Evolutionary conservation across 1,139 yeast genomes (phyloP), one percentile per base, ranked within the genome.

Genomic region (Yamadazyma taylorii): DNA sequence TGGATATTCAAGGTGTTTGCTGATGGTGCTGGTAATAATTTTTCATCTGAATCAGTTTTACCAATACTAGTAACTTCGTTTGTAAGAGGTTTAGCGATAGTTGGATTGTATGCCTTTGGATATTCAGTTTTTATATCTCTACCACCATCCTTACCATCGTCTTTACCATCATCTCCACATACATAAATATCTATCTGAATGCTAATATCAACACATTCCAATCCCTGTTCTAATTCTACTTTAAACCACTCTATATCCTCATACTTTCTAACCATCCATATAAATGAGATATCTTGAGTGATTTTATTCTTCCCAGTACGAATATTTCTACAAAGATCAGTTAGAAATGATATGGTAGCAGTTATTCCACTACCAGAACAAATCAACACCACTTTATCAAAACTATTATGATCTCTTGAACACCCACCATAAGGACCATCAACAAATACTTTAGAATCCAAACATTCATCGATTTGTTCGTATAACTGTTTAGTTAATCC

Each of bases 381-480:
- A 9, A 75, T 29, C 16, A 78, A 52, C 4, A 65, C 52, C 1
- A 75, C 63, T 33, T 71, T 66, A 38, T 77, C 78, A 52, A 80
- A 80, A 2, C 78, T 55, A 25, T 64, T 52, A 7, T 66, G 56
- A 43, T 77, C 76, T 48, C 86, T 64, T 11, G 66, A 54, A 33
- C 75, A 51, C 0, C 85, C 85, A 8, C 86, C 86, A 46, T 79
- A 80, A 2, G 86, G 83, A 3, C 86, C 86, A 52, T 80, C 86
- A 33, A 80, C 53, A 42, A 58, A 66, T 0, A 77, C 77, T 26
- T 56, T 52, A 42, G 61, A 61, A 17, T 58, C 52, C 16, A 55
- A 46, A 25, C 45, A 47, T 5, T 54, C 51, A 31, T 62, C 60
- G 33, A 69, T 50, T 43, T 63, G 59, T 9, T 54, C 42, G 33